phyloP scores from a whole-genome alignment of 2,329 filamentous ascomycete genomes.

The Monilinia laxa region DNA sequence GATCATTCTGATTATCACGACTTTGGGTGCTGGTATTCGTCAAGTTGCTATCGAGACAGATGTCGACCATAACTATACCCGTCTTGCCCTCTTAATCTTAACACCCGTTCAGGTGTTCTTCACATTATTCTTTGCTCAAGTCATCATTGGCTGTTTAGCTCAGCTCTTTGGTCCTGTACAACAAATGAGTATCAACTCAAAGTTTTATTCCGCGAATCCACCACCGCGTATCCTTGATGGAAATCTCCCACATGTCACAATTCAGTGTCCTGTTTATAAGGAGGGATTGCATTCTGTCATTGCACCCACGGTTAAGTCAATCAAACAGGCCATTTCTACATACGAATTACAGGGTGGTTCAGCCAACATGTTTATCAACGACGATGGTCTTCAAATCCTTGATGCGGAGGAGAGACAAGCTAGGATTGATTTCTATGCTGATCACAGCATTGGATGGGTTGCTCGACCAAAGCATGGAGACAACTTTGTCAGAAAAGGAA shows the following conservation, averaged over 20 bases:
- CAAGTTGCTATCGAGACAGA: constrained; percentile 67
- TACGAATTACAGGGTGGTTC: constrained; percentile 78
- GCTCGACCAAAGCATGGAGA: constrained; percentile 64
- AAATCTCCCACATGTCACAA: constrained; percentile 70
- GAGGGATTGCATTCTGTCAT: constrained; percentile 76
- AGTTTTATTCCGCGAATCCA: constrained; percentile 75
- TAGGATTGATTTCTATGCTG: constrained; percentile 66
- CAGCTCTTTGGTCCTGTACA: constrained; percentile 75
- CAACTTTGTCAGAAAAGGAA: constrained; percentile 61
- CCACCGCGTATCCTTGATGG: constrained; percentile 58
- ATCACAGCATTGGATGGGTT: constrained; percentile 69
- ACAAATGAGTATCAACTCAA: constrained; percentile 73
- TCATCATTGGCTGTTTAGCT: constrained; percentile 72
- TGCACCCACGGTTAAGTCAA: constrained; percentile 71
- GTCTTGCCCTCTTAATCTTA: constrained; percentile 63
- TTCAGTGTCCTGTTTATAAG: constrained; percentile 88
- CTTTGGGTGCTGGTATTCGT: constrained; percentile 68
- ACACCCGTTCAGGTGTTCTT: constrained; percentile 76
- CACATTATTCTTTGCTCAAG: constrained; percentile 77
- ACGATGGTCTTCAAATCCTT: constrained; percentile 70
- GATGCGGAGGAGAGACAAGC: constrained; percentile 60
- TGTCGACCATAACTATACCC: constrained; percentile 61
- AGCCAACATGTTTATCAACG: constrained; percentile 74
- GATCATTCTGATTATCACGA: constrained; percentile 61
- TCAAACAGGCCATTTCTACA: constrained; percentile 74